Percentiles rank a stretch among this genome's conserved stretches.
These are phyloP conservation scores for Epithemia pelagica DNA, from an alignment of 108 stramenopile species.

Conservation along the genomic window DNA sequence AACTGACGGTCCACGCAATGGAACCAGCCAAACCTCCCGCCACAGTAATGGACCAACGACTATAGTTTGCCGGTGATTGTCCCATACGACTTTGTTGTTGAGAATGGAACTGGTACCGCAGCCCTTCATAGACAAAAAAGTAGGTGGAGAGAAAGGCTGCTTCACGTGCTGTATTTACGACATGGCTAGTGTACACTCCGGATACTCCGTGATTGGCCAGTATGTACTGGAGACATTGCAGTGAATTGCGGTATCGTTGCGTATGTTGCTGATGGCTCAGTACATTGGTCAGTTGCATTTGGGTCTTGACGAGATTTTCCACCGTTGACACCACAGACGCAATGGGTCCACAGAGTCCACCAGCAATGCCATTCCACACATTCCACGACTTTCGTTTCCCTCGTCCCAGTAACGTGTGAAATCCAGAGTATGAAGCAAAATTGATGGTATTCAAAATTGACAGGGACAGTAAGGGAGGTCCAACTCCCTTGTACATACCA, in stretches of 20 bases:
- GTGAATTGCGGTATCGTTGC: constrained; percentile 34
- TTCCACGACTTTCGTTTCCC: too few relatives aligned
- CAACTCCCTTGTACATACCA: constrained; percentile 76
- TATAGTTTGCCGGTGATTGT: background rate
- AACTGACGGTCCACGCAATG: constrained; percentile 78
- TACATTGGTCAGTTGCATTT: constrained; percentile 50
- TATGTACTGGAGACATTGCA: constrained; percentile 55
- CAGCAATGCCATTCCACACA: constrained; percentile 64
- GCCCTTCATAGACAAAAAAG: constrained; percentile 86
- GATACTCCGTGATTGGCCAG: constrained; percentile 43
- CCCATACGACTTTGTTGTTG: background rate
- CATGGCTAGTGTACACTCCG: constrained; percentile 77
- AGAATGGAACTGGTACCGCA: constrained; percentile 28
- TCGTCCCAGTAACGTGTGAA: too few relatives aligned
- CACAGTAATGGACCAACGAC: constrained; percentile 60
- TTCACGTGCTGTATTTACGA: constrained; percentile 80
- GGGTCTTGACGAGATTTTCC: constrained; percentile 34
- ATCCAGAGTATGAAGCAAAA: constrained; percentile 75
- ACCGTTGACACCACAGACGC: constrained; percentile 75
- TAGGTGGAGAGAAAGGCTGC: constrained; percentile 74
- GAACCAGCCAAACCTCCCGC: constrained; percentile 86
- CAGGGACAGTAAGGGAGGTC: constrained; percentile 75
- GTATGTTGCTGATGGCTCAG: background rate
- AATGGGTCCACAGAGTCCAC: constrained; percentile 62
- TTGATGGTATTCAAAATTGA: constrained; percentile 81